phyloP scores from a whole-genome alignment of 176 grass and related monocot species.

The Raddia guianensis region DNA sequence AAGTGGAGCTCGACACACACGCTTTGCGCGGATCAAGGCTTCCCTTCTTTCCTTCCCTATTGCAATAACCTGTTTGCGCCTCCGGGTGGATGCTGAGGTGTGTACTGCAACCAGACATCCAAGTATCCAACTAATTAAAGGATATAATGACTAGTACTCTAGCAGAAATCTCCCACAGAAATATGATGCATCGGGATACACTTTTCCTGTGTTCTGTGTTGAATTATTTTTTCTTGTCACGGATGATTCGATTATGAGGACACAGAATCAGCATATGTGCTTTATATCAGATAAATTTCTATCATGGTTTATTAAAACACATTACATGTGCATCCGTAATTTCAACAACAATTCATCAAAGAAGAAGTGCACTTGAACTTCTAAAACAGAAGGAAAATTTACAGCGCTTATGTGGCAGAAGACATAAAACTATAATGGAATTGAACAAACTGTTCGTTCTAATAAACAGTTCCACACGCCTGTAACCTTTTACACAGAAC shows the following conservation, averaged over 20 bases:
- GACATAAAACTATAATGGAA: not conserved
- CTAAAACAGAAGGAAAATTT: not conserved
- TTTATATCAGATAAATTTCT: not conserved
- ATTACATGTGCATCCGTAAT: not conserved
- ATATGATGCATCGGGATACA: not conserved
- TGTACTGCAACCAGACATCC: conserved; percentile 63
- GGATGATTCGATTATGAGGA: not conserved
- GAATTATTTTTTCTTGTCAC: not conserved
- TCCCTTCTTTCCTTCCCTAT: conserved; percentile 95
- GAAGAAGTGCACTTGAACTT: not conserved
- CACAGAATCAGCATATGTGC: conserved; percentile 20
- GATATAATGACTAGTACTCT: conserved; percentile 3
- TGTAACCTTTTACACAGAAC: not conserved
- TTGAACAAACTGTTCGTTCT: not conserved
- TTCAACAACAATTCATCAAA: not conserved
- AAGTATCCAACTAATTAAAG: conserved; percentile 36
- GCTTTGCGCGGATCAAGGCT: conserved; percentile 92
- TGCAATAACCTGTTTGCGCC: conserved; percentile 74
- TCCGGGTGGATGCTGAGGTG: conserved; percentile 56
- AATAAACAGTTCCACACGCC: not conserved
- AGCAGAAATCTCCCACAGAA: conserved; percentile 12
- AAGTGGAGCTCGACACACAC: conserved; percentile 73
- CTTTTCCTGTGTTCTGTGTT: not conserved
- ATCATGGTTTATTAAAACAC: not conserved
- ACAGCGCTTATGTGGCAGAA: not conserved